Evolutionary conservation across 768 basidiomycete genomes (phyloP), one percentile per base, ranked within the genome.

Genomic region (Cystobasidium tubakii): DNA sequence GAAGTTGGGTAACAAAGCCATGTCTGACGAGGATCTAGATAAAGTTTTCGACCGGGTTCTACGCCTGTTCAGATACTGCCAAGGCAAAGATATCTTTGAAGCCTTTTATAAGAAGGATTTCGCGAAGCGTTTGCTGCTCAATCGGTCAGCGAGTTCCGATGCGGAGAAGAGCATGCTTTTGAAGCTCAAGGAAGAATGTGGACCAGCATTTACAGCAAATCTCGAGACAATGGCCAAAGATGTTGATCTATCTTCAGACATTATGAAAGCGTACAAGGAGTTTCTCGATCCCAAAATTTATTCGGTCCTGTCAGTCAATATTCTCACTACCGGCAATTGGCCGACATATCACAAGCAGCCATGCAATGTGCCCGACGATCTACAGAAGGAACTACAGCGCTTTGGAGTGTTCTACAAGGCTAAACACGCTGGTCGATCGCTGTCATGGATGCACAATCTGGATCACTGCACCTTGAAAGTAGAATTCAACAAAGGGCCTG

Each of bases 111-210:
- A 89, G 81, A 88, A 91, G 13, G 87, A 88, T 43, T 82, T 96
- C 42, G 90, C 92, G n/a, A 93, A 90, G 83, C 85, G 93, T 70
- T 78, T 97, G 73, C 82, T 97, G 44, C 83, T 94, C n/a, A 88
- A 87, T 75, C 87, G 87, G 80, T 90, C 88, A 66, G 93, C 93
- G 0, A 90, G 88, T 0, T 87, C 90, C 74, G 93, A 94, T 78
- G 88, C 91, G 75, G 93, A 97, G 82, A 87, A 87, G 77, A 85
- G 85, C 25, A 88, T 94, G 83, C 82, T 97, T 71, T 88, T 89
- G 83, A 90, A 89, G 81, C 83, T 99, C 74, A 91, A 90, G 83
- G 88, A 91, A 75, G 95, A 89, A 66, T 95, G 94, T 78, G 96
- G 98, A 80, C 90, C 93, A 13, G 93, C 95, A 74, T 98, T 98